Percentiles rank a stretch among this genome's conserved stretches.
These are phyloP conservation scores for Nothophaeocryptopus gaeumannii DNA, from an alignment of 2,329 filamentous ascomycete species.

Conservation along the genomic window DNA sequence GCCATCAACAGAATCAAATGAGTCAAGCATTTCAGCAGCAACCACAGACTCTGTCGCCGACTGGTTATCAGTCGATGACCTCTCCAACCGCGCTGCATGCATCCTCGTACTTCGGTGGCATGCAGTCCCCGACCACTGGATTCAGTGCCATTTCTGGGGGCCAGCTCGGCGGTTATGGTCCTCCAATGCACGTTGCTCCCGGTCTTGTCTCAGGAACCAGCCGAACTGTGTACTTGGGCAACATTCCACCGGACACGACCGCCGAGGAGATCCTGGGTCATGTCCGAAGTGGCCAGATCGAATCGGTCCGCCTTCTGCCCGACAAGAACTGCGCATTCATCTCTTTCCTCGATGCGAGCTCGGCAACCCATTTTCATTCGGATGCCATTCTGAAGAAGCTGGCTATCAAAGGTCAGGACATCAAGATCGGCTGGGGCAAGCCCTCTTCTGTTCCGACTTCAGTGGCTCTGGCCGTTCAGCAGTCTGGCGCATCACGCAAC, in stretches of 20 bases:
- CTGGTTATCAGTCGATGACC: conserved; percentile 79
- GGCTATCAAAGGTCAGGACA: conserved; percentile 96
- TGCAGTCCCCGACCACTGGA: conserved; percentile 81
- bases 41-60: conserved; percentile 66
- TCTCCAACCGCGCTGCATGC: conserved; percentile 81
- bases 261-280: conserved; percentile 96
- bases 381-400: conserved; percentile 99
- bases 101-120: conserved; percentile 73
- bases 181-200: conserved; percentile 64
- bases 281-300: conserved; percentile 94
- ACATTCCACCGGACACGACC: conserved; percentile 95
- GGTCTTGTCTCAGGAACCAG: conserved; percentile 85
- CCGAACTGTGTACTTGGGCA: conserved; percentile 94
- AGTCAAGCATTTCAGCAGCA: conserved; percentile 74
- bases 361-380: conserved; percentile 97
- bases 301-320: conserved; percentile 92
- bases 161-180: conserved; percentile 38
- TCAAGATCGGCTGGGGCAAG: conserved; percentile 99
- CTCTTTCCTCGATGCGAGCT: conserved; percentile 95
- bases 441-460: conserved; percentile 97
- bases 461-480: conserved; percentile 93
- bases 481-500: conserved; percentile 93
- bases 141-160: conserved; percentile 60
- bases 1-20: conserved; percentile 46
- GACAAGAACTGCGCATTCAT: conserved; percentile 99